Evolutionary conservation across 1,139 yeast genomes (phyloP).

Genomic region (Geotrichum fermentans): DNA sequence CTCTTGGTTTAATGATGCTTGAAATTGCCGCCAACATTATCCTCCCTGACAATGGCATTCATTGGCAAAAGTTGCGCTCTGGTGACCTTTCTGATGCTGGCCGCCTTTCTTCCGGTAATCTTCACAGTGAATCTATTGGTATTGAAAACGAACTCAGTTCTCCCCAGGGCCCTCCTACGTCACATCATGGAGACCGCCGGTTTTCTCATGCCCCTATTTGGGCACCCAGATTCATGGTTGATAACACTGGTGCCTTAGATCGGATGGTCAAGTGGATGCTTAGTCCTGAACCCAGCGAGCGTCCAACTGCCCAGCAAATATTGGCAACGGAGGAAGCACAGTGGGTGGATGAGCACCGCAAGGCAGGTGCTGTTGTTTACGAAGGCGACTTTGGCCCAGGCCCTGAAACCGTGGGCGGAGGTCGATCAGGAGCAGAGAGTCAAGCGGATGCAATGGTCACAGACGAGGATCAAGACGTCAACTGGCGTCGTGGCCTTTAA

Average conservation of each 20-base stretch:
- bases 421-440: background rate
- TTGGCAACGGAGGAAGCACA: constrained; percentile 67
- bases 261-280: constrained; percentile 83
- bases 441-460: constrained; percentile 22
- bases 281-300: constrained; percentile 71
- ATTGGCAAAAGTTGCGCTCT: constrained; percentile 93
- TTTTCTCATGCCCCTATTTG: constrained; percentile 51
- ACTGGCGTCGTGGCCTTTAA: constrained; percentile 25
- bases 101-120: constrained; percentile 64
- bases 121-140: constrained; percentile 26
- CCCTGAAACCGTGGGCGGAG: constrained; percentile 37
- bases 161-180: constrained; percentile 3
- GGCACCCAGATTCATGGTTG: constrained; percentile 81
- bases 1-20: constrained; percentile 84
- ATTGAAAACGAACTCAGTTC: constrained; percentile 7
- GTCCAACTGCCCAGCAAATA: constrained; percentile 74
- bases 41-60: constrained; percentile 91
- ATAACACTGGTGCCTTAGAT: constrained; percentile 72
- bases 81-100: constrained; percentile 98
- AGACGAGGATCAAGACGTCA: constrained; percentile 29
- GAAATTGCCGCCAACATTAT: constrained; percentile 96
- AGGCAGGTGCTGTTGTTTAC: constrained; percentile 91
- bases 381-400: constrained; percentile 95
- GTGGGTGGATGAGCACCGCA: constrained; percentile 74
- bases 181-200: constrained; percentile 2